Percentiles rank a stretch among this genome's conserved stretches.
Evolutionary conservation across 75 land plant species (phyloP).

Genomic region (Sequoiadendron giganteum): DNA sequence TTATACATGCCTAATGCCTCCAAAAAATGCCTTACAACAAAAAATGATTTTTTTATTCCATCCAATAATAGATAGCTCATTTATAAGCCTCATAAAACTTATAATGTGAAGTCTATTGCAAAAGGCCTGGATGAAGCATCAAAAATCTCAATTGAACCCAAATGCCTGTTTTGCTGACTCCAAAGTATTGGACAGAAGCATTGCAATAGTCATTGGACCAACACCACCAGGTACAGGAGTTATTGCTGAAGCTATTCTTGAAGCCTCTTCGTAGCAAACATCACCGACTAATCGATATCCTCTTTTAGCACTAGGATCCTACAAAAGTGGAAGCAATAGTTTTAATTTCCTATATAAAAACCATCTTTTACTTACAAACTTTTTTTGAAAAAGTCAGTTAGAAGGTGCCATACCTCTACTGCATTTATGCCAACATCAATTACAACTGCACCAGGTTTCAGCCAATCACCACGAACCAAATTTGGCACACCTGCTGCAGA

Average conservation of each 20-base stretch:
- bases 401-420: conserved; percentile 42
- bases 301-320: conserved; percentile 61
- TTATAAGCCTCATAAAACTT: background rate
- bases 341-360: background rate
- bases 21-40: background rate
- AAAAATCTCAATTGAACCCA: conserved; percentile 17
- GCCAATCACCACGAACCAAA: conserved; percentile 68
- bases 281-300: conserved; percentile 84
- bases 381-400: background rate
- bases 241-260: conserved; percentile 57
- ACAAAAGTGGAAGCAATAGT: background rate
- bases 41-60: background rate
- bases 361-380: background rate
- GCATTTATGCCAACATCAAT: conserved; percentile 90
- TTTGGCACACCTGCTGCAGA: conserved; percentile 73
- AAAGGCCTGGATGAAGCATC: background rate
- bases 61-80: background rate
- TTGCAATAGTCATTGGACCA: conserved; percentile 88
- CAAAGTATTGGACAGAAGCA: conserved; percentile 86
- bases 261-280: conserved; percentile 83
- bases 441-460: conserved; percentile 89
- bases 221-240: conserved; percentile 96
- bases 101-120: background rate
- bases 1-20: background rate
- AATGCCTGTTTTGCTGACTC: conserved; percentile 66